Evolutionary conservation across 306 rosid species (phyloP).

Genomic region (Cicer judaicum): DNA sequence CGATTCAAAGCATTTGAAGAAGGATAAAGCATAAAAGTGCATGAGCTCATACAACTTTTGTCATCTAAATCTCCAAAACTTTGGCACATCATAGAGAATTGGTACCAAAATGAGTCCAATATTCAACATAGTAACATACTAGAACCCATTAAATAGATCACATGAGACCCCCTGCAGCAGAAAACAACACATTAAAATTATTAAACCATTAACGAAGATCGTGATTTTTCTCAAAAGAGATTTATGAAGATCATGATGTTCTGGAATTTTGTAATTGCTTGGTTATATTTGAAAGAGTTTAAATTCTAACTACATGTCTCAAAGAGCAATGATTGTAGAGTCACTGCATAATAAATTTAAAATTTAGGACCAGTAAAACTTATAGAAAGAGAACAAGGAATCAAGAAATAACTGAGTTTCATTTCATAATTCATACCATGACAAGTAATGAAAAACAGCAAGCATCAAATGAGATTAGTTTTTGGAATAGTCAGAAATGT

Average conservation of each 20-base stretch:
- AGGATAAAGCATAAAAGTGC: no score
- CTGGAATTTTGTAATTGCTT: neutral
- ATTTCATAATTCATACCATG: neutral
- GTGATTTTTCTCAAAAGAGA: no score
- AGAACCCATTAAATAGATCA: constrained; percentile 74
- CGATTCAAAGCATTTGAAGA: no score
- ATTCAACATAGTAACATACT: constrained; percentile 73
- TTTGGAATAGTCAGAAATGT: neutral
- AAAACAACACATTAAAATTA: constrained; percentile 27
- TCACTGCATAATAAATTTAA: constrained; percentile 1
- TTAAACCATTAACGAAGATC: neutral
- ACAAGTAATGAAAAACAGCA: neutral
- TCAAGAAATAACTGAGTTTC: neutral
- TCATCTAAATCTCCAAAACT: no score
- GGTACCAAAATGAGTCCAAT: constrained; percentile 68
- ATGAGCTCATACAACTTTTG: no score
- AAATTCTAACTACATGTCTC: constrained; percentile 14
- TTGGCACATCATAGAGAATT: constrained; percentile 43
- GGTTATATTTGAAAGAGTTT: neutral
- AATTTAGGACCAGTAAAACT: neutral
- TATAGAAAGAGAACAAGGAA: neutral
- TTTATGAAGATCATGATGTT: neutral
- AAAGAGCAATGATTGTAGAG: neutral
- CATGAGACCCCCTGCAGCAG: constrained; percentile 82
- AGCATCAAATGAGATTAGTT: neutral